Evolutionary conservation across 1,284 basidiomycete genomes (phyloP).

Genomic region (Ustilago lituana): DNA sequence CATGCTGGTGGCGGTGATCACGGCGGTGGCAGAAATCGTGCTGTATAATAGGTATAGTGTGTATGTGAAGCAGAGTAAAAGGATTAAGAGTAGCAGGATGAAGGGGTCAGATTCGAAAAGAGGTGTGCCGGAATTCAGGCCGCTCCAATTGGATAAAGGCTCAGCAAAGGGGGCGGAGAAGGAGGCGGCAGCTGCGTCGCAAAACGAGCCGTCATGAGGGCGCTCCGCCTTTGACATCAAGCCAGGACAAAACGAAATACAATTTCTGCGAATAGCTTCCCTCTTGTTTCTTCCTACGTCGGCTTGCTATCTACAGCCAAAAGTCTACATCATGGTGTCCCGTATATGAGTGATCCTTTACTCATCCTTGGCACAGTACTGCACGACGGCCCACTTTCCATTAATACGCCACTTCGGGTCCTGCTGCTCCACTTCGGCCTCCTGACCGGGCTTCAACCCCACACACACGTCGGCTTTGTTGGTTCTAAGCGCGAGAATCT

Average conservation of each 20-base stretch:
- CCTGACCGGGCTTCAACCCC: constrained; percentile 54
- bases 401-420: constrained; percentile 61
- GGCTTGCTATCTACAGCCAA: not conserved
- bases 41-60: constrained; percentile 37
- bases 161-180: not conserved
- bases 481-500: constrained; percentile 84
- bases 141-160: constrained; percentile 14
- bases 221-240: too few relatives aligned
- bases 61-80: constrained; percentile 32
- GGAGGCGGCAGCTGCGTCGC: not conserved
- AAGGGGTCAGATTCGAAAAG: constrained; percentile 32
- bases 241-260: not conserved
- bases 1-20: constrained; percentile 30
- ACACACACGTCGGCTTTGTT: constrained; percentile 83
- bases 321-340: too few relatives aligned
- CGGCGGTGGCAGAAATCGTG: constrained; percentile 35
- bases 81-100: constrained; percentile 12
- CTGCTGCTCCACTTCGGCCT: constrained; percentile 41
- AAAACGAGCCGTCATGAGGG: constrained; percentile 22
- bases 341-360: not conserved
- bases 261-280: too few relatives aligned
- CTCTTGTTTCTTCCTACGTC: too few relatives aligned
- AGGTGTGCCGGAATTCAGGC: constrained; percentile 8
- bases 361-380: constrained; percentile 42
- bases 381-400: constrained; percentile 60